phyloP scores from a whole-genome alignment of 164 flowering plant genomes.

The Macadamia tetraphylla region DNA sequence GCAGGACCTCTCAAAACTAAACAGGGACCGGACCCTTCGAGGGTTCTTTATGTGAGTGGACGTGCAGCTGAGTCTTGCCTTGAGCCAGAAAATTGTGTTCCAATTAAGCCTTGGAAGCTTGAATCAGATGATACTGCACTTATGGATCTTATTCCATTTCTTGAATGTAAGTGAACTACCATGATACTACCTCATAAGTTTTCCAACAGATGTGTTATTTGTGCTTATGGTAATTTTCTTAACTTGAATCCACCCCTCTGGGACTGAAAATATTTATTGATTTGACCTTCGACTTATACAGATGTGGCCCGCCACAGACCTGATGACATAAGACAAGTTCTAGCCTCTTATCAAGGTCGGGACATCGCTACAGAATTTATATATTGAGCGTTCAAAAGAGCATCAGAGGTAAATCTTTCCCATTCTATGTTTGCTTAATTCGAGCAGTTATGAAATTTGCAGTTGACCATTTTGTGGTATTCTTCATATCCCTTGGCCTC shows the following conservation, averaged over 20 bases:
- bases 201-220: not conserved
- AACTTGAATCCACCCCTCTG: not conserved
- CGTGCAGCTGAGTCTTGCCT: constrained; percentile 70
- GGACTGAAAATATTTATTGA: not conserved
- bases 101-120: constrained; percentile 70
- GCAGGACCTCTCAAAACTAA: constrained; percentile 86
- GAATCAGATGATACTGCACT: constrained; percentile 74
- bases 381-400: constrained; percentile 64
- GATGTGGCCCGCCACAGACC: constrained; percentile 83
- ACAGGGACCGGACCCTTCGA: constrained; percentile 85
- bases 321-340: constrained; percentile 75
- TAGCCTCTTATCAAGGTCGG: constrained; percentile 68
- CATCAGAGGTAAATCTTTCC: constrained; percentile 50
- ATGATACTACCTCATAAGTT: not conserved
- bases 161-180: constrained; percentile 56
- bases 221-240: not conserved
- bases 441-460: too few species aligned
- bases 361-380: constrained; percentile 75
- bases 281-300: constrained; percentile 21
- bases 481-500: too few species aligned
- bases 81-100: constrained; percentile 76
- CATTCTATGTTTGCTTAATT: too few species aligned
- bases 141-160: constrained; percentile 84
- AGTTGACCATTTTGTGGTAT: too few species aligned
- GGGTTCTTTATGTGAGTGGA: constrained; percentile 72